Evolutionary conservation across 1,284 basidiomycete genomes (phyloP), one percentile per base, ranked within the genome.

Genomic region (Rhodotorula sp.): DNA sequence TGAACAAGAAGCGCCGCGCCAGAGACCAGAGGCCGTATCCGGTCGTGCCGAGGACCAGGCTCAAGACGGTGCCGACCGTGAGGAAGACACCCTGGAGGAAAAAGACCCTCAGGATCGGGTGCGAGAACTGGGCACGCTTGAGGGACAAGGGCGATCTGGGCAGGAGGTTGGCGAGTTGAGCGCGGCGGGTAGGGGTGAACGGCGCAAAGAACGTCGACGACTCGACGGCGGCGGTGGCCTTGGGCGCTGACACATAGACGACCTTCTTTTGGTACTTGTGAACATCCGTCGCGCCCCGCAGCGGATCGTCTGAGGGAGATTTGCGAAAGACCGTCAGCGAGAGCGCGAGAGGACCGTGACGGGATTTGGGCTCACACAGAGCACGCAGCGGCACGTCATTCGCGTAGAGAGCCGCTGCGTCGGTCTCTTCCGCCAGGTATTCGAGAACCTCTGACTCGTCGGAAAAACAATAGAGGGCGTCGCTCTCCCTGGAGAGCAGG

Each of bases 21-120:
- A 55, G 54, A n/a, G 54, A 55, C 26, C 28, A 55, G 2, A 55
- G 54, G 16, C 54, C 54, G 54, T 55, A 66, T 2, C 64, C 57
- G 10, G 57, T 58, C 14, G 45, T 21, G 31, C 66, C 61, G 34
- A 68, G 47, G 7, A 68, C 31, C 34, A 55, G 21, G 14, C 48
- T 26, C 15, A 61, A 7, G 18, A 68, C 49, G 45, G 61, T 43
- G 6, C 66, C 66, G 48, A 62, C 55, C 19, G 55, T 59, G 54
- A 68, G 23, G 47, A 68, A 58, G 16, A 68, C 31, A 16, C 66
- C 66, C 47, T 68, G 66, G 31, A 60, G 61, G 66, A 68, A 68
- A 48, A 68, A 68, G 26, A 60, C 61, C 6, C 66, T 38, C 38
- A 58, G 31, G 31, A 68, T 49, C 16, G 56, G 26, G 61, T 63